phyloP scores from a whole-genome alignment of 73 alveolate species.

The Paraurostyla sp. region DNA sequence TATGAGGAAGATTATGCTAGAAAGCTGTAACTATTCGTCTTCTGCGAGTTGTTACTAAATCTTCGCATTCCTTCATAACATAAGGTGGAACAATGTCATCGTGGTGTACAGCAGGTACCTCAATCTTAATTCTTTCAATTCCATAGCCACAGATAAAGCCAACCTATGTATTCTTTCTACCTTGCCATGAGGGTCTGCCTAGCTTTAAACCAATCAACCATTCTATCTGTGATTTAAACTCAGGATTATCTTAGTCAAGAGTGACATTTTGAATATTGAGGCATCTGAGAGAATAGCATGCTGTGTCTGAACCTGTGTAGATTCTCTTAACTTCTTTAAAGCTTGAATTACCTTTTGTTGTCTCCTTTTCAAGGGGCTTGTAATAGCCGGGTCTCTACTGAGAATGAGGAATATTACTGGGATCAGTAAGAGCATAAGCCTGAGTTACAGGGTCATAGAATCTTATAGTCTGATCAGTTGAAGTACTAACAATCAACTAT shows the following conservation, averaged over 20 bases:
- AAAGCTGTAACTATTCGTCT: constrained; percentile 55
- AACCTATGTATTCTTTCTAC: constrained; percentile 46
- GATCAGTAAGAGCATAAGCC: constrained; percentile 59
- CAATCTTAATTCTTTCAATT: constrained; percentile 71
- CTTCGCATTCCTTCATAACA: constrained; percentile 62
- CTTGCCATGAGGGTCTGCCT: constrained; percentile 37
- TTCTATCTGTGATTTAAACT: constrained; percentile 49
- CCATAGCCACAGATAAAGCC: constrained; percentile 70
- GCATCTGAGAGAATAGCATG: constrained; percentile 60
- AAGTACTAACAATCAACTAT: constrained; percentile 57
- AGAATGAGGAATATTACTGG: constrained; percentile 69
- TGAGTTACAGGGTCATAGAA: constrained; percentile 70
- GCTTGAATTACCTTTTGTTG: constrained; percentile 48
- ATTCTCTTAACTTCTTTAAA: constrained; percentile 58
- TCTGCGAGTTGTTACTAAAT: constrained; percentile 52
- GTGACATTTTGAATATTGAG: constrained; percentile 30
- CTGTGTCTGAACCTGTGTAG: constrained; percentile 60
- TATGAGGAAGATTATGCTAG: constrained; percentile 52
- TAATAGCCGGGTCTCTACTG: constrained; percentile 72
- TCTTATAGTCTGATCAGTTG: constrained; percentile 57
- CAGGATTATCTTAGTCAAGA: neutral
- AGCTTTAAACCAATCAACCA: constrained; percentile 66
- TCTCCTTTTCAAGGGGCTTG: constrained; percentile 57
- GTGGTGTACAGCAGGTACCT: constrained; percentile 61
- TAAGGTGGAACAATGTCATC: constrained; percentile 56